Base-by-base conservation (phyloP, 768 basidiomycete genomes). In the Mycena latifolia region DNA sequence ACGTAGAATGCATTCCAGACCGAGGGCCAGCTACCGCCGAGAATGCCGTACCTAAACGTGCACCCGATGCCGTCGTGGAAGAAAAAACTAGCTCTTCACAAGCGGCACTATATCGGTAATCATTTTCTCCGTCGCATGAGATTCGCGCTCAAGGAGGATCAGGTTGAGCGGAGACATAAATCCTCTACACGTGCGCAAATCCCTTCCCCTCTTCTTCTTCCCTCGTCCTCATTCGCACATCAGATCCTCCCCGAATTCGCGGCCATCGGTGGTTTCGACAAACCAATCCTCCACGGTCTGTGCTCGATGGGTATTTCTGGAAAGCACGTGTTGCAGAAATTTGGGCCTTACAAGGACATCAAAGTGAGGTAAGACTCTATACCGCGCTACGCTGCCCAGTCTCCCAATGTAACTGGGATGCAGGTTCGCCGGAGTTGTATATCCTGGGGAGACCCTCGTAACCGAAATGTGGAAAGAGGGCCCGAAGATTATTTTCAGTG, bases 401-500 rank as follows among this genome's bases (percentile, higher is more conserved):
- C 35, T 50, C 37, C 37, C 37, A 14, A 39, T 39, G 15, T 17
- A 41, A 35, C 35, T 50, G 17, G 27, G 45, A 25, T 25, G 28
- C n/a, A 92, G 92, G 35, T 97, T 99, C 77, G 88, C 92, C 0
- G 95, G 95, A 4, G 89, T 94, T 2, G 95, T 99, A 25, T 96
- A 92, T 75, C 98, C 97, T 2, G 97, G 96, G 0, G 96, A 99
- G 79, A 99, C 97, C 2, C 85, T 99, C 56, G 83, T 95, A 17
- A 99, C 97, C 0, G 90, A 94, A 76, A 98, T 99, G 97, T 99
- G 98, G 98, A 98, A 96, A 77, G 95, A 98, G 72, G 93, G 91
- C 3, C 78, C 85, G 66, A 98, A 90, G 79, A 90, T 99, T 59
- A 89, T 98, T 54, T 99, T 99, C 77, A 82, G 95, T 98, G 71